Evolutionary conservation across 345 rosid species (phyloP).

Genomic region (Populus simonii): DNA sequence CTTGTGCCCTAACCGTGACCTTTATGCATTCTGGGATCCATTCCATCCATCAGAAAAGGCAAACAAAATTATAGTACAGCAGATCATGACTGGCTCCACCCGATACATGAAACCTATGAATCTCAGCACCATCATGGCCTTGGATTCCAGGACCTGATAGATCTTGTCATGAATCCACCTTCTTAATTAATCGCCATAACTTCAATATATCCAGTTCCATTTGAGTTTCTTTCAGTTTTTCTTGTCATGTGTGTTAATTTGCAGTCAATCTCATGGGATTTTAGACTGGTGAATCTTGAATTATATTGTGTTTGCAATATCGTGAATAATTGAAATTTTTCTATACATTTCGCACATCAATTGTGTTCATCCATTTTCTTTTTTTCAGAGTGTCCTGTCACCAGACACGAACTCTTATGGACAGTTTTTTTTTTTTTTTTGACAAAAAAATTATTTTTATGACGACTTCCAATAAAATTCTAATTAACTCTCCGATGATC

Average conservation of each 20-base stretch:
- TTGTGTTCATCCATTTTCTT: too few species aligned
- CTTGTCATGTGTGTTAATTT: background rate
- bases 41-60: conserved; percentile 87
- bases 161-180: background rate
- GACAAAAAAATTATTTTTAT: too few species aligned
- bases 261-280: background rate
- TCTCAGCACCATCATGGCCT: conserved; percentile 57
- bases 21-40: conserved; percentile 25
- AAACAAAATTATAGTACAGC: conserved; percentile 50
- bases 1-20: conserved; percentile 14
- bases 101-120: conserved; percentile 76
- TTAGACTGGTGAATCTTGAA: background rate
- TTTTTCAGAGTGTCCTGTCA: too few species aligned
- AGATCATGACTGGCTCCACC: conserved; percentile 47
- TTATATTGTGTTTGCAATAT: background rate
- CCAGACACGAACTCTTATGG: too few species aligned
- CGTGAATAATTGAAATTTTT: too few species aligned
- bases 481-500: too few species aligned
- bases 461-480: too few species aligned
- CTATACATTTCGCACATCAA: too few species aligned
- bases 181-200: background rate
- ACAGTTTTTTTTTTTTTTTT: too few species aligned
- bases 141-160: conserved; percentile 38
- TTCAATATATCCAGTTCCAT: background rate
- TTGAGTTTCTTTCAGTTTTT: background rate